These are phyloP conservation scores for Pyrus betulifolia DNA, from an alignment of 306 rosid species.

Conservation along the genomic window DNA sequence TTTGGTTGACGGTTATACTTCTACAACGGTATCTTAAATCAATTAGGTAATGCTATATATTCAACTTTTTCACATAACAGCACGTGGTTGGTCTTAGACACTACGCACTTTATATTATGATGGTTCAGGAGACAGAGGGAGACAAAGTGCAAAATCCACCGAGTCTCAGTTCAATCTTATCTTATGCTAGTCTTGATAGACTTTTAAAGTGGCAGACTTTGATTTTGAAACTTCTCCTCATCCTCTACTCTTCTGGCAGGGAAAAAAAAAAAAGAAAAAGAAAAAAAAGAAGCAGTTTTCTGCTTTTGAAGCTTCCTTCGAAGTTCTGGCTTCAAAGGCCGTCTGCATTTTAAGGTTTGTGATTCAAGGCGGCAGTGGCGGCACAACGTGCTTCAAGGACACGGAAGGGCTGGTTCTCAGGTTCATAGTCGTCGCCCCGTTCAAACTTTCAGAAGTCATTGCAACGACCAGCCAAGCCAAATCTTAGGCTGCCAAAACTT, in stretches of 20 bases:
- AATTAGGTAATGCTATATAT: too few relatives aligned
- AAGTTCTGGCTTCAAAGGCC: not conserved
- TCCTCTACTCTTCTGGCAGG: not conserved
- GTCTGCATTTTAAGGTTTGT: not conserved
- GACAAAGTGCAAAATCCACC: constrained; percentile 7
- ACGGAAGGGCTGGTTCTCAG: not conserved
- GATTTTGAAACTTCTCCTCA: not conserved
- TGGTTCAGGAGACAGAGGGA: constrained; percentile 13
- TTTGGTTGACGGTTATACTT: too few relatives aligned
- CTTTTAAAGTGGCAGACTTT: not conserved
- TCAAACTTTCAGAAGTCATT: not conserved
- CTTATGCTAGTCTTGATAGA: not conserved
- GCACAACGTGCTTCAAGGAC: constrained; percentile 9
- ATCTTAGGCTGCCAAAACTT: constrained; percentile 3
- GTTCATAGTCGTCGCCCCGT: constrained; percentile 7
- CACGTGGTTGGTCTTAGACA: too few relatives aligned
- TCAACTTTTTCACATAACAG: too few relatives aligned
- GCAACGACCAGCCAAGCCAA: not conserved
- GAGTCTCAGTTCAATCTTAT: not conserved
- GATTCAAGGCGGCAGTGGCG: not conserved
- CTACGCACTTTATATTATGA: constrained; percentile 10
- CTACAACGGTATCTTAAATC: too few relatives aligned
- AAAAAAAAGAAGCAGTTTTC: constrained; percentile 5
- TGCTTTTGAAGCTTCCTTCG: not conserved
- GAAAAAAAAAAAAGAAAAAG: not conserved